Base-by-base conservation (phyloP, 306 rosid species). In the Ceratonia siliqua region DNA sequence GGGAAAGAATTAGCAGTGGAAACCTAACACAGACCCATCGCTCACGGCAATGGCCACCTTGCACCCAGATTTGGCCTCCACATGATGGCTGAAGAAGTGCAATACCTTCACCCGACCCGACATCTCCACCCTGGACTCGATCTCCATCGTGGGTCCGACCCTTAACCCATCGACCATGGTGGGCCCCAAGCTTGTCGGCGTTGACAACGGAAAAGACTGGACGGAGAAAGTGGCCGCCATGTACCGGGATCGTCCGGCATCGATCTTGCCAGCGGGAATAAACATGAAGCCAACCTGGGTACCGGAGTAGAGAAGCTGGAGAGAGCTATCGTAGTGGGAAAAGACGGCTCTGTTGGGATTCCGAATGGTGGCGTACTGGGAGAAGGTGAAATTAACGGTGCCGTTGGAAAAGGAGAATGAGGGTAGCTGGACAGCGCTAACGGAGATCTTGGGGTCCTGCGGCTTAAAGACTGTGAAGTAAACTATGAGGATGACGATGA, bases 391-490 rank as follows among this genome's bases (percentile, higher is more conserved):
- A 81, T 73, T 89, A 39, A 82, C 85, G 74, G 89, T 74, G 85
- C 80, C 83, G 85, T 82, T 82, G 20, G 86, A 56, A 76, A 86
- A 28, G 68, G 90, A 78, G 82, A 89, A 89, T 5, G 93, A 80
- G 1, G 93, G 93, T n/a, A 89, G 84, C 81, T 84, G 89, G 35
- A 89, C 85, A 78, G 93, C 75, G 80, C 50, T 75, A 27, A 89
- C 89, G 63, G 89, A 67, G 82, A 89, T 82, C 67, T 66, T 82
- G 50, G 85, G 82, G 62, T 84, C 86, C 38, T 86, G 82, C 50
- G 93, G 93, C 52, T 86, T 89, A 81, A 89, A 89, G 46, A 86
- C 87, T 30, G 89, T 84, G 84, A 86, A 88, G 81, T 83, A 88
- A 61, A 88, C 87, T 52, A 88, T 78, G 57, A 86, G 75, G 70